Base-by-base conservation (phyloP, 1,284 basidiomycete genomes). In the Omphalotus olearius region DNA sequence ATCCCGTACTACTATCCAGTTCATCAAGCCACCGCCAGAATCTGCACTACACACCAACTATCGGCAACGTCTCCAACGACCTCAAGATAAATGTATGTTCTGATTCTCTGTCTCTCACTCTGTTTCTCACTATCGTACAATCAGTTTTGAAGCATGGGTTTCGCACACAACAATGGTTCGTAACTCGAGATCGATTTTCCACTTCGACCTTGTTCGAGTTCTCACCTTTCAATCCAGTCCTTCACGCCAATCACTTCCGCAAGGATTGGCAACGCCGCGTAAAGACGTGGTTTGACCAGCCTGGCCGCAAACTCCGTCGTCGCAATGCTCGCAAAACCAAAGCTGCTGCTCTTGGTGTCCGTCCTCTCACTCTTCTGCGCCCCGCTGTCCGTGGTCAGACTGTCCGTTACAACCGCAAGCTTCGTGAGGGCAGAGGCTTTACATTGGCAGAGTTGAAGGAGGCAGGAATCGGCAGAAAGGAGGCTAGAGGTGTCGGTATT, bases 201-300 rank as follows among this genome's bases (percentile, higher is more conserved):
- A 47, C 36, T 30, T 35, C 54, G 47, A 35, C 20, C 16, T 53
- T 16, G 17, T n/a, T n/a, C n/a, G 37, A 20, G 37, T 45, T 16
- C 38, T 44, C n/a, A 36, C 7, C 36, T 28, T 30, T 11, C 10
- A 11, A 48, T 56, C 10, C 56, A 88, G 91, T 91, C 76, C 90
- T 94, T 71, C 93, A 84, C 75, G 80, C 77, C 69, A 95, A 95
- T 78, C 95, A 98, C 72, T 98, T 98, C 86, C 92, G 86, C 78
- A 99, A 99, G 88, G 93, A 97, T 74, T 97, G 93, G 93, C 91
- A 96, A 74, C 82, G 85, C 68, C 86, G 87, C 63, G 93, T 97
- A 66, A 89, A 88, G 74, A 96, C 91, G 68, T 95, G 95, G 96
- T 99, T 99, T 72, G 92, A 99, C 82, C 97, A 99, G 77, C 93